These are phyloP conservation scores for Mucor saturninus DNA, from an alignment of 371 early-diverging fungal species.

Conservation along the genomic window DNA sequence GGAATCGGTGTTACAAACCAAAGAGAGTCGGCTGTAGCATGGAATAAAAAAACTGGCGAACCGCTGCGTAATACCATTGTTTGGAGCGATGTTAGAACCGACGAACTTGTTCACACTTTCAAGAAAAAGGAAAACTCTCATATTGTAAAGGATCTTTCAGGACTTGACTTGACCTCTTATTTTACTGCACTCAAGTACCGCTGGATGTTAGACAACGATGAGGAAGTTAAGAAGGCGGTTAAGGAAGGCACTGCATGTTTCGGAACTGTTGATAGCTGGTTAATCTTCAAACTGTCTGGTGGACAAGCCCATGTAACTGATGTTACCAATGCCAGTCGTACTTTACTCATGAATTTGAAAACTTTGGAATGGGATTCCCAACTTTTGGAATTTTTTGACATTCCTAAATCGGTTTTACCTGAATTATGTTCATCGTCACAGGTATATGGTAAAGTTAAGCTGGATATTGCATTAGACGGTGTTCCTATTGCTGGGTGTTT, in stretches of 20 bases:
- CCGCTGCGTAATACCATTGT: slow-evolving; percentile 92
- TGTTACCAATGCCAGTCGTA: slow-evolving; percentile 95
- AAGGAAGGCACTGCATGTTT: slow-evolving; percentile 54
- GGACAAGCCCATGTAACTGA: slow-evolving; percentile 86
- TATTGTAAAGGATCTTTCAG: slow-evolving; percentile 67
- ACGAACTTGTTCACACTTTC: slow-evolving; percentile 69
- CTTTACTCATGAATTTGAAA: slow-evolving; percentile 90
- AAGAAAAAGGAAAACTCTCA: slow-evolving; percentile 44
- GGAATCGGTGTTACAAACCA: slow-evolving; percentile 94
- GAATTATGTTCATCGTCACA: slow-evolving; percentile 83
- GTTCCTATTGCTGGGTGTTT: slow-evolving; percentile 86
- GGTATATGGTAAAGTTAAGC: slow-evolving; percentile 64
- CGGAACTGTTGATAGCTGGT: slow-evolving; percentile 95
- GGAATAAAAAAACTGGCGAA: slow-evolving; percentile 84
- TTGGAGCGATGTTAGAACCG: slow-evolving; percentile 93
- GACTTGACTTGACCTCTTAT: slow-evolving; percentile 91
- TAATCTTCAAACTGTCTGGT: slow-evolving; percentile 73
- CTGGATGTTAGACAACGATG: slow-evolving; percentile 90
- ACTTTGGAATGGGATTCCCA: slow-evolving; percentile 82
- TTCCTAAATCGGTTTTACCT: slow-evolving; percentile 62
- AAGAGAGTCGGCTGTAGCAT: slow-evolving; percentile 90
- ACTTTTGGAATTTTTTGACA: slow-evolving; percentile 58
- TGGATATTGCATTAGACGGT: slow-evolving; percentile 67
- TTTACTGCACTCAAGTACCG: slow-evolving; percentile 91
- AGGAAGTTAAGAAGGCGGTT: slow-evolving; percentile 60